These are phyloP conservation scores for Pseudevernia furfuracea DNA, from an alignment of 495 filamentous ascomycete species.

Conservation along the genomic window DNA sequence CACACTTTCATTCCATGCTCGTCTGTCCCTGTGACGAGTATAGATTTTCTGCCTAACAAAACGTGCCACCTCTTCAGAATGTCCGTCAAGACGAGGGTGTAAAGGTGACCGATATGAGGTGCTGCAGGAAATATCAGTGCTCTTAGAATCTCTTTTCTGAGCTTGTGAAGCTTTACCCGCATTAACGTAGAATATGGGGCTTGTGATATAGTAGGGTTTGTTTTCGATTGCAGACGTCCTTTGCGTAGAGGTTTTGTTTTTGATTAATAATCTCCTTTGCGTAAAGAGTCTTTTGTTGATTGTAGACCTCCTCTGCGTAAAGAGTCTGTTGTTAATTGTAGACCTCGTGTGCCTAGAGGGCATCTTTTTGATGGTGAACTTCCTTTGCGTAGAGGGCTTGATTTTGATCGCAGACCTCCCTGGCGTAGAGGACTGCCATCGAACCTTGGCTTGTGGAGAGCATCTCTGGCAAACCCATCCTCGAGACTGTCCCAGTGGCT, in stretches of 20 bases:
- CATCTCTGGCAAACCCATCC: constrained; percentile 20
- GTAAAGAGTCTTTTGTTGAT: no score
- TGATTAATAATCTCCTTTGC: no score
- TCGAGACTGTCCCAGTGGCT: neutral
- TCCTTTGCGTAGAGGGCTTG: no score
- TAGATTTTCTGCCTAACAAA: constrained; percentile 61
- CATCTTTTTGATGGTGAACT: no score
- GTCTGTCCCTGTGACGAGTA: constrained; percentile 88
- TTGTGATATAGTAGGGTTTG: constrained; percentile 95
- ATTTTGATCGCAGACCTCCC: constrained; percentile 22
- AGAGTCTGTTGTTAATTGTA: no score
- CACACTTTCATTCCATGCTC: constrained; percentile 85
- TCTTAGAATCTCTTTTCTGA: neutral
- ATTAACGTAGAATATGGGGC: constrained; percentile 99
- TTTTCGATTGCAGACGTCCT: constrained; percentile 22
- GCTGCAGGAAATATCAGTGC: constrained; percentile 42
- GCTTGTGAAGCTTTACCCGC: constrained; percentile 51
- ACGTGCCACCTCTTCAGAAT: constrained; percentile 87
- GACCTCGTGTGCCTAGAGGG: no score
- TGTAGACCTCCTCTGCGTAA: no score
- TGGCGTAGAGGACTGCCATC: constrained; percentile 13
- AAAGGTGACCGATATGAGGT: constrained; percentile 91
- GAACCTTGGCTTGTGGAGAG: neutral
- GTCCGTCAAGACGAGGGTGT: constrained; percentile 84
- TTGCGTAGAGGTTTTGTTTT: constrained; percentile 10